These are phyloP conservation scores for Geum urbanum DNA, from an alignment of 306 rosid genomes.

Conservation along the genomic window DNA sequence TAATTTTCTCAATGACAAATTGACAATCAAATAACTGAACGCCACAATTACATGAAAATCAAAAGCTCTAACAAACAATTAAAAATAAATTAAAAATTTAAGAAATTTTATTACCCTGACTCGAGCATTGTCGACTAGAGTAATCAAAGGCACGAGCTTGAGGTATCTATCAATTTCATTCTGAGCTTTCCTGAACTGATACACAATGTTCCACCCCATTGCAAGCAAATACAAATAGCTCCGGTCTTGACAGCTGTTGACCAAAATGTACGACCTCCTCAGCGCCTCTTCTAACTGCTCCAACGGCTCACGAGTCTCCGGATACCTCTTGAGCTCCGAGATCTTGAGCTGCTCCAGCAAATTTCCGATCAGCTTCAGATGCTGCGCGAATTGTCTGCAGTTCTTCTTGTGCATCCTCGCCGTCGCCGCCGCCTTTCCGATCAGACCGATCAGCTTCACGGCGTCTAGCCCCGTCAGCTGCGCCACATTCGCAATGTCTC, in stretches of 20 bases:
- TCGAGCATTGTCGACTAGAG: constrained; percentile 92
- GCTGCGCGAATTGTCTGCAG: constrained; percentile 88
- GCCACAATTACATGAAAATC: neutral
- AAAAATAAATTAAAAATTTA: too few species aligned
- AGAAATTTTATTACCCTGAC: constrained; percentile 99
- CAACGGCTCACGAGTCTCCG: constrained; percentile 88
- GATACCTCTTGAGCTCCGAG: constrained; percentile 87
- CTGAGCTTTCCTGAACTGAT: constrained; percentile 95
- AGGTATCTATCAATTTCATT: constrained; percentile 88
- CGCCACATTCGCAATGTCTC: constrained; percentile 81
- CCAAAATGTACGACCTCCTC: constrained; percentile 76
- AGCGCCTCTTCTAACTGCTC: constrained; percentile 97
- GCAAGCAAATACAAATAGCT: constrained; percentile 89
- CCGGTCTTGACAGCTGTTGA: constrained; percentile 85
- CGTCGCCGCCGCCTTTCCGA: constrained; percentile 80
- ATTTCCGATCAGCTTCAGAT: constrained; percentile 87
- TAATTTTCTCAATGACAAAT: neutral
- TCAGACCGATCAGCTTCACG: constrained; percentile 70
- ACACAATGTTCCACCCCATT: constrained; percentile 98
- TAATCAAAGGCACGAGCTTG: constrained; percentile 82
- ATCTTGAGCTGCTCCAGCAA: constrained; percentile 92
- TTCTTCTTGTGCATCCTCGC: constrained; percentile 95
- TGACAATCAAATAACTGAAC: too few species aligned
- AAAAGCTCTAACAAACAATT: constrained; percentile 14
- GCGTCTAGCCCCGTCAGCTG: constrained; percentile 88